These are phyloP conservation scores for Cercospora zeina DNA, from an alignment of 2,329 filamentous ascomycete genomes.

Conservation along the genomic window DNA sequence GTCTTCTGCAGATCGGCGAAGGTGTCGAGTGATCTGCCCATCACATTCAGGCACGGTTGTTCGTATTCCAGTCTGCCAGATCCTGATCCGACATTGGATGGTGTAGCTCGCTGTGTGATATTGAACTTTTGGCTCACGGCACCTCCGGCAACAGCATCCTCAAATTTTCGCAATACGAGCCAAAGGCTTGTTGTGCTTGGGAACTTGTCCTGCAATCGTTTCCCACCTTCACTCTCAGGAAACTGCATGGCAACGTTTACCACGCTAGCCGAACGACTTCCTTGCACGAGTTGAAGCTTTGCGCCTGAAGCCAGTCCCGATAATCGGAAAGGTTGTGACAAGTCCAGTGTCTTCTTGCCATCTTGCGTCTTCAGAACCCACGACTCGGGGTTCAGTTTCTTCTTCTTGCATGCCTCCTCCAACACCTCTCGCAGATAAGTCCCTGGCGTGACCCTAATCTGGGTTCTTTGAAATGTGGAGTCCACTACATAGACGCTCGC, in stretches of 20 bases:
- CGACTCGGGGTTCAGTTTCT: constrained; percentile 69
- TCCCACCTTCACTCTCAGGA: constrained; percentile 66
- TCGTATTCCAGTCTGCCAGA: constrained; percentile 82
- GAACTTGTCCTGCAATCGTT: constrained; percentile 78
- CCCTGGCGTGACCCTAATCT: constrained; percentile 77
- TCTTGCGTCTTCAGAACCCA: constrained; percentile 86
- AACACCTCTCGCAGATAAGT: constrained; percentile 84
- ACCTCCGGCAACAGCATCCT: constrained; percentile 65
- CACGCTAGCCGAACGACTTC: constrained; percentile 79
- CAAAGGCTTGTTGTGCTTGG: constrained; percentile 85
- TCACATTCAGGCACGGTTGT: constrained; percentile 72
- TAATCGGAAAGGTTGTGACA: constrained; percentile 80
- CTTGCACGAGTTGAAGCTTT: constrained; percentile 86
- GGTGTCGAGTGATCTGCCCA: constrained; percentile 74
- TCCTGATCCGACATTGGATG: constrained; percentile 59
- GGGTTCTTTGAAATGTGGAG: constrained; percentile 72
- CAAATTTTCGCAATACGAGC: constrained; percentile 86
- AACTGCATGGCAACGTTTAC: constrained; percentile 89
- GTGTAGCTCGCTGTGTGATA: constrained; percentile 79
- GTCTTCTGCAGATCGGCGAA: constrained; percentile 88
- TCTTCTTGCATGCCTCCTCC: constrained; percentile 81
- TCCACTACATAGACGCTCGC: constrained; percentile 81
- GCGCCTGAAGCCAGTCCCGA: constrained; percentile 81
- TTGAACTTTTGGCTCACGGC: constrained; percentile 57
- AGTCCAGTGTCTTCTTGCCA: constrained; percentile 74